Percentiles rank a stretch among this genome's conserved stretches.
phyloP scores from a whole-genome alignment of 169 alveolate species.

The Plasmodium vivax region DNA sequence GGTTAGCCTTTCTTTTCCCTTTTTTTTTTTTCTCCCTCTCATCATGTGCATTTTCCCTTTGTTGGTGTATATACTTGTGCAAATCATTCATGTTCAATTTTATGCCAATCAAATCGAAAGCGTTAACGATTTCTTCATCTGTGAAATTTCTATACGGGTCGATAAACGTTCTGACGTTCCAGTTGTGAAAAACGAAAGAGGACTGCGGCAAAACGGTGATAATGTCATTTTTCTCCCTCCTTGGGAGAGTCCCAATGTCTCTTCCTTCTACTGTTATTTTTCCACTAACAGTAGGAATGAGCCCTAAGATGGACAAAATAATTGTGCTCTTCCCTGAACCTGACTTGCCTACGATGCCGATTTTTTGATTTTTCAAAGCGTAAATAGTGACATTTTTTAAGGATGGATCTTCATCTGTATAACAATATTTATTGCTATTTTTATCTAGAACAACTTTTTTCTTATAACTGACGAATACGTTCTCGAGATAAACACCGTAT shows the following conservation, averaged over 20 bases:
- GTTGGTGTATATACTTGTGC: conserved; percentile 26
- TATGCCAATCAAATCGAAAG: conserved; percentile 58
- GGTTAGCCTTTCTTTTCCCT: neutral
- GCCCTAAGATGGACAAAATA: conserved; percentile 77
- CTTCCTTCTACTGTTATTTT: conserved; percentile 75
- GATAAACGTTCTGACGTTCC: conserved; percentile 77
- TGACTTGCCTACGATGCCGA: conserved; percentile 80
- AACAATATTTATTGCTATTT: conserved; percentile 4
- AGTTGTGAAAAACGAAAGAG: conserved; percentile 73
- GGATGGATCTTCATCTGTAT: conserved; percentile 68
- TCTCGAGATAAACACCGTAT: conserved; percentile 54
- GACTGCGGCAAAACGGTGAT: conserved; percentile 81
- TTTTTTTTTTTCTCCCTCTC: neutral
- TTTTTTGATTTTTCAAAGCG: conserved; percentile 80
- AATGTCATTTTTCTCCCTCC: conserved; percentile 47
- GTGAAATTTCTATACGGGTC: conserved; percentile 77
- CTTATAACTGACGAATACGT: conserved; percentile 55
- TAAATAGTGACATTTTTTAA: conserved; percentile 73
- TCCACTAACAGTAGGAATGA: conserved; percentile 61
- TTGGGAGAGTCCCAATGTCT: conserved; percentile 38
- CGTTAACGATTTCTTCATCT: conserved; percentile 70
- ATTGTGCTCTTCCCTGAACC: conserved; percentile 82
- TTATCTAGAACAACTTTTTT: conserved; percentile 32
- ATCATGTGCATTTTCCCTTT: neutral
- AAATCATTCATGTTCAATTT: conserved; percentile 34